Evolutionary conservation across 1,284 basidiomycete genomes (phyloP).

Genomic region (Coniferiporia sulphurascens): DNA sequence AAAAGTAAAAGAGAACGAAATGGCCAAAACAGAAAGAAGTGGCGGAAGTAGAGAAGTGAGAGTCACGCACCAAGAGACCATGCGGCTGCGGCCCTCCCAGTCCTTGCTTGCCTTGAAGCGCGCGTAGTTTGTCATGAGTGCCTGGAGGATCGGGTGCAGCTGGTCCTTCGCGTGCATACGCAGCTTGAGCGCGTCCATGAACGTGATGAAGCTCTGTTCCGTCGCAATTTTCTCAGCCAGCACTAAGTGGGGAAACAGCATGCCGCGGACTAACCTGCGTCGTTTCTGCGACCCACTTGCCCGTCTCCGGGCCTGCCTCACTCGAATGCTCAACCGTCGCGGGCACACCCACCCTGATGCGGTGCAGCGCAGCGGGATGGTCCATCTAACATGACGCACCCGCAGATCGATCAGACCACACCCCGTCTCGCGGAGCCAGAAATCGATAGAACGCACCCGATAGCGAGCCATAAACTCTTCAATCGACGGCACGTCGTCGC

Average conservation of each 20-base stretch:
- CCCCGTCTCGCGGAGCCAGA: conserved; percentile 3
- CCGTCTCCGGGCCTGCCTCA: conserved; percentile 77
- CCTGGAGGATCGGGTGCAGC: conserved; percentile 90
- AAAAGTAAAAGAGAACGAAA: neutral
- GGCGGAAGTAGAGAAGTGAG: neutral
- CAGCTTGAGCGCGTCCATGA: conserved; percentile 96
- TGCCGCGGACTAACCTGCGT: conserved; percentile 65
- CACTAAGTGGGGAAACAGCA: neutral
- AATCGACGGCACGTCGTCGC: conserved; percentile 75
- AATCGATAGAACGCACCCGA: conserved; percentile 49
- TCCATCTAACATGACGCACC: conserved; percentile 69
- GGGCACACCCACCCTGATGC: conserved; percentile 89
- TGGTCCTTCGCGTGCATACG: conserved; percentile 94
- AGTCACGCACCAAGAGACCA: conserved; percentile 80
- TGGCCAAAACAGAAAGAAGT: neutral
- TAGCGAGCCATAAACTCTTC: conserved; percentile 92
- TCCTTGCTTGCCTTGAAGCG: conserved; percentile 90
- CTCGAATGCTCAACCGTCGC: conserved; percentile 94
- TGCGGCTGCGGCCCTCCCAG: conserved; percentile 91
- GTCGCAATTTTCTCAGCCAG: neutral
- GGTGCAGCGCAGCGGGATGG: conserved; percentile 86
- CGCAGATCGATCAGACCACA: neutral
- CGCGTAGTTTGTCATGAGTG: conserved; percentile 89
- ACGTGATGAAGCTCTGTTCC: conserved; percentile 88
- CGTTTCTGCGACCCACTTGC: conserved; percentile 98